These are phyloP conservation scores for Stylosanthes scabra DNA, from an alignment of 331 rosid genomes.

Conservation along the genomic window DNA sequence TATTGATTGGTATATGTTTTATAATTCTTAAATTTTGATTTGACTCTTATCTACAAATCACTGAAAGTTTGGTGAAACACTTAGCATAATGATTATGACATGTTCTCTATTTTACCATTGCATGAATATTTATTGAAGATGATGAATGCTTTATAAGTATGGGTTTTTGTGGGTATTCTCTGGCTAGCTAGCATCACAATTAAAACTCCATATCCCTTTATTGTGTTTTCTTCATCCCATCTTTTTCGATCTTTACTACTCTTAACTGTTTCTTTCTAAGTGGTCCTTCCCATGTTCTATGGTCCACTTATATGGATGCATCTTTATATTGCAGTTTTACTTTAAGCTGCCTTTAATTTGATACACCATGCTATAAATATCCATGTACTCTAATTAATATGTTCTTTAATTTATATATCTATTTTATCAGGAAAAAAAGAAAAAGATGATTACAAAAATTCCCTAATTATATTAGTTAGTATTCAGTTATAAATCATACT, in stretches of 20 bases:
- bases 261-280: slow-evolving; percentile 15
- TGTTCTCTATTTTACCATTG: slow-evolving; percentile 6
- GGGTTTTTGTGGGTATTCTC: background rate
- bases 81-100: slow-evolving; percentile 27
- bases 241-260: slow-evolving; percentile 32
- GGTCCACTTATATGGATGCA: slow-evolving; percentile 8
- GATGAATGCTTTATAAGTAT: slow-evolving; percentile 7
- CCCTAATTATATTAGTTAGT: slow-evolving; percentile 6
- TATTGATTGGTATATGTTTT: too few relatives aligned
- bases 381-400: background rate
- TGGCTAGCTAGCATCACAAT: background rate
- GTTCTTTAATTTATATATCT: background rate
- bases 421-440: background rate
- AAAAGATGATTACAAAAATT: background rate
- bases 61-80: slow-evolving; percentile 50
- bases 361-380: background rate
- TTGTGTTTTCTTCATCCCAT: background rate
- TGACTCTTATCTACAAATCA: slow-evolving; percentile 14
- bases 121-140: background rate
- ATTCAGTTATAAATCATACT: slow-evolving; percentile 17
- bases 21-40: background rate
- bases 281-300: slow-evolving; percentile 21
- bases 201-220: too few relatives aligned
- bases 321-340: background rate
- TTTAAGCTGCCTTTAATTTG: background rate